Conservation (phyloP, 176 grass and related monocot genomes). For the Oryza officinalis region DNA sequence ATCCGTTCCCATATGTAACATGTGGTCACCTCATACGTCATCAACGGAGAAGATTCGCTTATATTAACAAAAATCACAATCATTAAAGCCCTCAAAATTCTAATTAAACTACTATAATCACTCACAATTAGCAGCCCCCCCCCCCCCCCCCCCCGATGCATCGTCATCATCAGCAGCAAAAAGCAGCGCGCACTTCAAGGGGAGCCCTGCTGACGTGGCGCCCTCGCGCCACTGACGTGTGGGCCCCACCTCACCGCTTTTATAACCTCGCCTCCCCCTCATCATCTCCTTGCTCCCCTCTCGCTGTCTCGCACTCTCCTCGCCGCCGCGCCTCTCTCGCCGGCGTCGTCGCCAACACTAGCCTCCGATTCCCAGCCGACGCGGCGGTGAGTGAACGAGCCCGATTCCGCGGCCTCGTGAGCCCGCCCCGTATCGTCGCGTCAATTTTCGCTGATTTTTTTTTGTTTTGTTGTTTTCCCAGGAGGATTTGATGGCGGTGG, state of each 20-base stretch:
- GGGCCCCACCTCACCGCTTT: slow-evolving; percentile 34
- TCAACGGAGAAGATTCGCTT: not conserved
- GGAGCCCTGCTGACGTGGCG: slow-evolving; percentile 24
- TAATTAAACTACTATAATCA: not conserved
- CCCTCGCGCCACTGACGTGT: not conserved
- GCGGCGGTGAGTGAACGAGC: not conserved
- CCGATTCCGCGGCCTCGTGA: not conserved
- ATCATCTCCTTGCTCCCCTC: not conserved
- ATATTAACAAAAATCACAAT: not conserved
- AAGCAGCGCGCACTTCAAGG: slow-evolving; percentile 35
- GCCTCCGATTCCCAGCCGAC: not conserved
- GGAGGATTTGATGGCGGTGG: slow-evolving; percentile 46
- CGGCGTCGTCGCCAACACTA: not conserved
- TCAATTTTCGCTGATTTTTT: not conserved
- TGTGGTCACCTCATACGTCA: not conserved
- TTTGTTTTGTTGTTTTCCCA: not conserved
- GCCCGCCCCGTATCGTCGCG: too few relatives aligned
- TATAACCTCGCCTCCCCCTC: slow-evolving; percentile 14
- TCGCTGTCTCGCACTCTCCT: not conserved
- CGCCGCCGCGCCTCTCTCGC: too few relatives aligned
- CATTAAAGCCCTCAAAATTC: not conserved
- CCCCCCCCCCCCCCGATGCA: too few relatives aligned
- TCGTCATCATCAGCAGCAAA: not conserved
- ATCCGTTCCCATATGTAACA: not conserved
- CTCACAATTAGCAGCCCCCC: too few relatives aligned